Evolutionary conservation across 2,329 filamentous ascomycete genomes (phyloP), one percentile per base, ranked within the genome.

Genomic region (Ophiostoma quercus): DNA sequence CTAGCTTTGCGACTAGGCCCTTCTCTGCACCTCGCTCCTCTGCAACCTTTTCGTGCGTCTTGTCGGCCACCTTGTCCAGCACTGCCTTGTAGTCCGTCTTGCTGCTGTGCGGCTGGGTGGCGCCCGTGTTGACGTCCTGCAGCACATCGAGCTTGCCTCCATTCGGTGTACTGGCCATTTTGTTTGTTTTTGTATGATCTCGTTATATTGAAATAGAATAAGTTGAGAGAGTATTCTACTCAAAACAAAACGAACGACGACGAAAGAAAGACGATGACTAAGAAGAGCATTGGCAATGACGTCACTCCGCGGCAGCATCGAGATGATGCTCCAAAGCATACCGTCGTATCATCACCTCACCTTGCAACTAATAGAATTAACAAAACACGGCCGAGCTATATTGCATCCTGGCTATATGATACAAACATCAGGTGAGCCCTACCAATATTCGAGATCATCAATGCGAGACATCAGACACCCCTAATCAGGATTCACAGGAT

Each of bases 21-120:
- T 39, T 16, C 19, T 22, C 75, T 8, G 51, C 25, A 16, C 6
- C 41, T 66, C 81, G 68, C 19, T 39, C 14, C 9, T 22, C 74
- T 8, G 51, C 25, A 8, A 7, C 41, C 3, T 39, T 60, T 66
- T 37, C 70, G 11, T 77, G 77, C 12, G 77, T 76, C 51, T 79
- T 78, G 16, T 75, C 71, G 2, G 83, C 82, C 16, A 77, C 79
- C 63, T 78, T 75, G 74, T 84, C 83, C 0, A 84, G 79, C 73
- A 80, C 78, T 43, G 79, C 73, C 75, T 84, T 84, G 77, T 79
- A 83, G 66, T 74, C 68, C 29, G 43, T 67, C 34, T 22, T 32
- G 60, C 60, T 63, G 32, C 54, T 60, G 54, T 60, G 54, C 25
- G 16, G 60, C 60, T 65, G 32, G 6, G 34, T n/a, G 12, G 16